Percentiles rank a stretch among this genome's conserved stretches.
Conservation (phyloP, 352 stramenopile species). For the Phytopythium ostracodes region DNA sequence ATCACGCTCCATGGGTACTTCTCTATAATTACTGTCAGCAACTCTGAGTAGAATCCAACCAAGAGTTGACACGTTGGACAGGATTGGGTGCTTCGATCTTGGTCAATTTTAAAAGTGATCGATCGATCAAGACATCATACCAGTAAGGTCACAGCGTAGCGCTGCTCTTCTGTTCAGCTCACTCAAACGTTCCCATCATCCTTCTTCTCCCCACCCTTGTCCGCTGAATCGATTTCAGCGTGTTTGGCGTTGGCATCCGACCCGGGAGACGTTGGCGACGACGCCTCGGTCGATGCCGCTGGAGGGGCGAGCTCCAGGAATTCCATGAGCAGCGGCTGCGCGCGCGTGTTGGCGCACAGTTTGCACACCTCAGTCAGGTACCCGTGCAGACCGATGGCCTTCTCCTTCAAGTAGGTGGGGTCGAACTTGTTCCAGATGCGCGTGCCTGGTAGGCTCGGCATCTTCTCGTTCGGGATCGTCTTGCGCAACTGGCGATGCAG, state of each 20-base stretch:
- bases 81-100: no score
- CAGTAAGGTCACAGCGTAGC: no score
- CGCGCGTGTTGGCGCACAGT: conserved; percentile 64
- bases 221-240: background rate
- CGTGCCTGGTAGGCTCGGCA: conserved; percentile 61
- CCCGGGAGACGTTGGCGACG: background rate
- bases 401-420: conserved; percentile 75
- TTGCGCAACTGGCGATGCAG: conserved; percentile 74
- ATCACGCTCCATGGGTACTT: no score
- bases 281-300: background rate
- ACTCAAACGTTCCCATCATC: background rate
- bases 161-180: background rate
- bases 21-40: no score
- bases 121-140: no score
- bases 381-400: conserved; percentile 60
- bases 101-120: no score
- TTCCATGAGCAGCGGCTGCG: conserved; percentile 53
- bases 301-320: conserved; percentile 50
- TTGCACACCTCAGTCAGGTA: conserved; percentile 77
- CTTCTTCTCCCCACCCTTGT: background rate
- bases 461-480: conserved; percentile 74
- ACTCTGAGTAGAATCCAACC: no score
- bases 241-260: background rate
- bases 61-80: no score
- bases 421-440: conserved; percentile 87